phyloP scores from a whole-genome alignment of 2,329 filamentous ascomycete genomes.

The Karstenula rhodostoma region DNA sequence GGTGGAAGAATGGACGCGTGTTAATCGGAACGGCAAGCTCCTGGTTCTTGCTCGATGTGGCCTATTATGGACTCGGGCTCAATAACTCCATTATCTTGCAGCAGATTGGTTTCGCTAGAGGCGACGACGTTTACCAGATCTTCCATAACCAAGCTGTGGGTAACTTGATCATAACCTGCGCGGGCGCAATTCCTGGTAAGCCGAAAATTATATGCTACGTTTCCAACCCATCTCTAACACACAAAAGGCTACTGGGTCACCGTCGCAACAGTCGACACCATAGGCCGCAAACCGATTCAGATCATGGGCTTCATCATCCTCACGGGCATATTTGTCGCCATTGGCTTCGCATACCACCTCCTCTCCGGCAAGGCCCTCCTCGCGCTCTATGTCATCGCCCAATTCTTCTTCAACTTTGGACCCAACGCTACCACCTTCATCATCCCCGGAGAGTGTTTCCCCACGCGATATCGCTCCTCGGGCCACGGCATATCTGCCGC shows the following conservation, averaged over 20 bases:
- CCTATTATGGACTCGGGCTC: slow-evolving; percentile 65
- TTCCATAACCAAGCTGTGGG: slow-evolving; percentile 79
- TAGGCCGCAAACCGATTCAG: slow-evolving; percentile 82
- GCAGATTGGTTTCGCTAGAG: slow-evolving; percentile 74
- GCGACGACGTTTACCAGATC: slow-evolving; percentile 70
- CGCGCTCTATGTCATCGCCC: slow-evolving; percentile 57
- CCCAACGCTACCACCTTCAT: slow-evolving; percentile 62
- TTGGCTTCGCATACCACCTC: slow-evolving; percentile 58
- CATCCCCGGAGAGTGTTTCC: slow-evolving; percentile 60
- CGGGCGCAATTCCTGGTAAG: slow-evolving; percentile 73
- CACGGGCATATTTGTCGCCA: slow-evolving; percentile 58
- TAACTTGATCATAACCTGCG: slow-evolving; percentile 79
- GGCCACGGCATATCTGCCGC: slow-evolving; percentile 60
- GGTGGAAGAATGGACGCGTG: slow-evolving; percentile 75
- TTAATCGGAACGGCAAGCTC: slow-evolving; percentile 78
- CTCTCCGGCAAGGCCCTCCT: slow-evolving; percentile 54
- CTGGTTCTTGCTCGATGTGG: slow-evolving; percentile 78
- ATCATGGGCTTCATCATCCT: slow-evolving; percentile 61
- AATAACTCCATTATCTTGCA: slow-evolving; percentile 78
- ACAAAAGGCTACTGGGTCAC: slow-evolving; percentile 76
- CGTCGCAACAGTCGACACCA: slow-evolving; percentile 74
- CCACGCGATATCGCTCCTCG: slow-evolving; percentile 57
- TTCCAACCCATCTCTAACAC: background rate
- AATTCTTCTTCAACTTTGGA: slow-evolving; percentile 65
- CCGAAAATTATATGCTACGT: background rate